A percentile compares a stretch with the other conserved stretches of the same genome.
Evolutionary conservation across 352 stramenopile species (phyloP).

Genomic region (Globisporangium polare): DNA sequence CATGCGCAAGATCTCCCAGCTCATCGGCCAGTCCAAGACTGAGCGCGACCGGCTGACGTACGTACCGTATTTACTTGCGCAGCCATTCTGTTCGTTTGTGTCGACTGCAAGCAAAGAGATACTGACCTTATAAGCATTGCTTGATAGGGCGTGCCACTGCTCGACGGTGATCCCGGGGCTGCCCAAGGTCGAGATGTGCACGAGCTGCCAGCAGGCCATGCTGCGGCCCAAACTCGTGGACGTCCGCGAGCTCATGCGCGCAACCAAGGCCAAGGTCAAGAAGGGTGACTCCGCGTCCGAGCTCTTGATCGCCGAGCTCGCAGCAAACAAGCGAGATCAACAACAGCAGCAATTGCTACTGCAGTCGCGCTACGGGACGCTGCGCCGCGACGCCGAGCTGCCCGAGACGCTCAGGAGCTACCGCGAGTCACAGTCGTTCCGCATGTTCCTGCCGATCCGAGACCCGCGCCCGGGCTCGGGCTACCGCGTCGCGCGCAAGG

Average conservation of each 20-base stretch:
- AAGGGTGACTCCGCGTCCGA: neutral
- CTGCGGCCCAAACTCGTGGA: slow-evolving; percentile 44
- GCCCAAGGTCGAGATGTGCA: slow-evolving; percentile 60
- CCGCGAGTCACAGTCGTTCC: slow-evolving; percentile 44
- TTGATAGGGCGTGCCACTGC: slow-evolving; percentile 49
- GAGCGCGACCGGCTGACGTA: slow-evolving; percentile 45
- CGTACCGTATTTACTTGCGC: slow-evolving; percentile 9
- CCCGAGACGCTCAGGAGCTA: slow-evolving; percentile 29
- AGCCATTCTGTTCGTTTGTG: neutral
- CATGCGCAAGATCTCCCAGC: slow-evolving; percentile 46
- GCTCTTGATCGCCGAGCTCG: neutral
- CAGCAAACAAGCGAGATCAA: slow-evolving; percentile 9
- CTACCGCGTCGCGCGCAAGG: slow-evolving; percentile 36
- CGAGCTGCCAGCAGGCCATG: slow-evolving; percentile 46
- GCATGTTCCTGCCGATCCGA: slow-evolving; percentile 58
- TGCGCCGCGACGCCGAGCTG: slow-evolving; percentile 31
- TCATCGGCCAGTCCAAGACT: slow-evolving; percentile 58
- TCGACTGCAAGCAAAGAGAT: too few relatives aligned
- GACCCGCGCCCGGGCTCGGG: slow-evolving; percentile 30
- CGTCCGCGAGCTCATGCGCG: slow-evolving; percentile 19
- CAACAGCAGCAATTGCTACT: slow-evolving; percentile 23
- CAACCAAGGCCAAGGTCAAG: neutral
- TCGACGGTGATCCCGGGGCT: slow-evolving; percentile 43
- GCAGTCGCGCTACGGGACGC: slow-evolving; percentile 30
- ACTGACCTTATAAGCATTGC: neutral